These are phyloP conservation scores for Trichothecium sympodiale DNA, from an alignment of 2,329 filamentous ascomycete species.

Conservation along the genomic window DNA sequence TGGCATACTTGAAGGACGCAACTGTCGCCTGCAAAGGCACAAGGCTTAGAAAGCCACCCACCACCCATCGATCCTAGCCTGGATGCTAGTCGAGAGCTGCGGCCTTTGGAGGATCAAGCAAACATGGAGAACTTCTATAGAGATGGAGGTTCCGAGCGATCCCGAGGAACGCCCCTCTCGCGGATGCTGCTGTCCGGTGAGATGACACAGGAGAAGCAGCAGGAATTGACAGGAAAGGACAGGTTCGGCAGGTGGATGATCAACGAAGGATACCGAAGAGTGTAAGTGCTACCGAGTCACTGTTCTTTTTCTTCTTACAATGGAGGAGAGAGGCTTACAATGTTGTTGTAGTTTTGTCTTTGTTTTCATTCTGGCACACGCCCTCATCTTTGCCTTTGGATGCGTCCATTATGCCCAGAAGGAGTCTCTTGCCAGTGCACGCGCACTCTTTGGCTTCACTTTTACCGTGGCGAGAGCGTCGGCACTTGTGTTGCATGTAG, in stretches of 20 bases:
- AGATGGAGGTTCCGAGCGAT: conserved; percentile 49
- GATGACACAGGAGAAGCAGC: conserved; percentile 64
- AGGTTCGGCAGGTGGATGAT: conserved; percentile 82
- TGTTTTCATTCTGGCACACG: conserved; percentile 61
- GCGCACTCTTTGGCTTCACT: conserved; percentile 61
- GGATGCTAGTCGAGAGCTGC: no score
- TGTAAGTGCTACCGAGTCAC: conserved; percentile 44
- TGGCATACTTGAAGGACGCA: no score
- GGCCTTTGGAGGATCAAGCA: no score
- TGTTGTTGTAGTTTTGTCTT: conserved; percentile 52
- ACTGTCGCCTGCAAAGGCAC: no score
- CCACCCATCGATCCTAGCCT: no score
- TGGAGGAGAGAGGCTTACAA: neutral
- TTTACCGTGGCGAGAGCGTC: conserved; percentile 68
- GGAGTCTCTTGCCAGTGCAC: conserved; percentile 56
- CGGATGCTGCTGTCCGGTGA: conserved; percentile 75
- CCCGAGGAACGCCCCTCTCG: conserved; percentile 73
- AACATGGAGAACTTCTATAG: conserved; percentile 16
- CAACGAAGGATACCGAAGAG: conserved; percentile 72
- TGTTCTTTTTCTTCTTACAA: neutral
- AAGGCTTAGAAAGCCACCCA: no score
- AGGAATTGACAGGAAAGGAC: conserved; percentile 56
- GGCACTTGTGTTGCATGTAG: conserved; percentile 69
- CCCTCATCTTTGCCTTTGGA: conserved; percentile 68
- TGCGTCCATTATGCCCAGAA: conserved; percentile 73